Conservation (phyloP, 75 land plant species). For the Gnetum montanum region DNA sequence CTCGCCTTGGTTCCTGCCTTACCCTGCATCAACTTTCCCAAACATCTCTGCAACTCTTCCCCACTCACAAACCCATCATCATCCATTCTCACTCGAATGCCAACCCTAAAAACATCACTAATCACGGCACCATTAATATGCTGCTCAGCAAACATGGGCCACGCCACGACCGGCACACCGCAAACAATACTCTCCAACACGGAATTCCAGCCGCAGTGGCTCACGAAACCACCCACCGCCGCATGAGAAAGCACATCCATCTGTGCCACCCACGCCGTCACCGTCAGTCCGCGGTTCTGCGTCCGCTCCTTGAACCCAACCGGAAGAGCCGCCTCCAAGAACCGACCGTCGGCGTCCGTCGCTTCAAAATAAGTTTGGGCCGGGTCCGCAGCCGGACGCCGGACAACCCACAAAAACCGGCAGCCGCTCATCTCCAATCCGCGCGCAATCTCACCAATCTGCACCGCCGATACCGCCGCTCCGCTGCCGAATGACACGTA, state of each 20-base stretch:
- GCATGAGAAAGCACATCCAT: conserved; percentile 21
- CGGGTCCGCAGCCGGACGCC: no score
- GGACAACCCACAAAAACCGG: no score
- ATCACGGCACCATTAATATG: background rate
- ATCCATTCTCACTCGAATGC: background rate
- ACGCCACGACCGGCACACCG: conserved; percentile 4
- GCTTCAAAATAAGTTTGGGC: no score
- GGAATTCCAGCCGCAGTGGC: conserved; percentile 9
- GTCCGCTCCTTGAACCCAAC: conserved; percentile 28
- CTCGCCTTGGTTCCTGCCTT: conserved; percentile 9
- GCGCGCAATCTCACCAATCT: no score
- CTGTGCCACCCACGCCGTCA: conserved; percentile 30
- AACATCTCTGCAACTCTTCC: background rate
- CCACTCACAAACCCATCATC: conserved; percentile 1
- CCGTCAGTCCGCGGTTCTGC: conserved; percentile 7
- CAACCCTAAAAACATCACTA: background rate
- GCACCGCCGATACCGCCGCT: no score
- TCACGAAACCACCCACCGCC: conserved; percentile 17
- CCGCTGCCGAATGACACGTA: no score
- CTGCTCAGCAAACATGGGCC: conserved; percentile 11
- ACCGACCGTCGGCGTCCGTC: no score
- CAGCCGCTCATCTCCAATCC: no score
- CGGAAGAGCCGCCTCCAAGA: conserved; percentile 50
- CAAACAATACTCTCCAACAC: background rate
- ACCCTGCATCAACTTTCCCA: background rate